phyloP scores from a whole-genome alignment of 2,329 filamentous ascomycete genomes.

The Spiromastix sp. region DNA sequence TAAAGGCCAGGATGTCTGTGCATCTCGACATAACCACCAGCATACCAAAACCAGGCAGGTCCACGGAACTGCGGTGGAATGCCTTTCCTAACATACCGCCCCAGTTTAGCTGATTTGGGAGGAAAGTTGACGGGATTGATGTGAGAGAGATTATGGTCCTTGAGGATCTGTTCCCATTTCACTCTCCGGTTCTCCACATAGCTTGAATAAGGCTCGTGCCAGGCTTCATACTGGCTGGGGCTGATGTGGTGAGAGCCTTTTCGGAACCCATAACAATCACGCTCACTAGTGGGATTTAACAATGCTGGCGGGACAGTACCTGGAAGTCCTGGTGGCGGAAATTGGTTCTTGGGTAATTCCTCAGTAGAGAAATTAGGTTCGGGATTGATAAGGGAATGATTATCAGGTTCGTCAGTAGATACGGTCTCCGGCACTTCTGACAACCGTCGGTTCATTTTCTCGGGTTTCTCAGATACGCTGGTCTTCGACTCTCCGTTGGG shows the following conservation, averaged over 20 bases:
- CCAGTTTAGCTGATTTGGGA: conserved; percentile 68
- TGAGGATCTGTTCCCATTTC: conserved; percentile 75
- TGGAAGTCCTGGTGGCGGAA: conserved; percentile 17
- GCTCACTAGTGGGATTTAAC: conserved; percentile 26
- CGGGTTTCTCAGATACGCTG: neutral
- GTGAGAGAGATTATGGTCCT: conserved; percentile 63
- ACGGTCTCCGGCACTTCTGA: neutral
- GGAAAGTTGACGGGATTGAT: conserved; percentile 69
- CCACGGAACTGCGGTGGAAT: conserved; percentile 90
- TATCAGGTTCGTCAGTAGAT: neutral
- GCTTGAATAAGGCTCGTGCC: conserved; percentile 64
- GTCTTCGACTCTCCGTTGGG: neutral
- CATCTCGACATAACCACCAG: conserved; percentile 71
- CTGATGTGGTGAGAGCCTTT: conserved; percentile 75
- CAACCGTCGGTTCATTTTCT: neutral
- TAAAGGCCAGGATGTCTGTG: conserved; percentile 70
- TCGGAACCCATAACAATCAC: conserved; percentile 86
- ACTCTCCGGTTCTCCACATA: conserved; percentile 63
- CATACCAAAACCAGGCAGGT: conserved; percentile 96
- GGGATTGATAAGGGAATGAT: neutral
- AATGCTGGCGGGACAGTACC: conserved; percentile 30
- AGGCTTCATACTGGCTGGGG: conserved; percentile 66
- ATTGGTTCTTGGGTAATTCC: conserved; percentile 4
- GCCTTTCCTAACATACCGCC: conserved; percentile 83
- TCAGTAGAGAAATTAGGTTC: conserved; percentile 13